phyloP scores from a whole-genome alignment of 2,329 filamentous ascomycete genomes.

The Calonectria multiphialidica region DNA sequence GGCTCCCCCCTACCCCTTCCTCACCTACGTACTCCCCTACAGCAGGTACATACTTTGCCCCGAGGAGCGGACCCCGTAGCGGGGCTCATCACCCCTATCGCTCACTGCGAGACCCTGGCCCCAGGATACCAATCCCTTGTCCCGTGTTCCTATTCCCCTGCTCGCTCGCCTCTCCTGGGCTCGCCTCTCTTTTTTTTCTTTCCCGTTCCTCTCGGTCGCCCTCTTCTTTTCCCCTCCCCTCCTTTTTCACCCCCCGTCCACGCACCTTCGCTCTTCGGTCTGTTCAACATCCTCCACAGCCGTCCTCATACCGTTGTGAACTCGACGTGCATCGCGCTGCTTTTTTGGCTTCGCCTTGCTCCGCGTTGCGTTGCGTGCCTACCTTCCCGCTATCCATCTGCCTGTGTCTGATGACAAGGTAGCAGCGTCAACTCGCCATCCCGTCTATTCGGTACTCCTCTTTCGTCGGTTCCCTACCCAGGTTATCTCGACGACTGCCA shows the following conservation, averaged over 20 bases:
- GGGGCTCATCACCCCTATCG: constrained; percentile 42
- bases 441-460: constrained; percentile 37
- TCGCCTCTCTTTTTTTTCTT: constrained; percentile 39
- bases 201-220: constrained; percentile 41
- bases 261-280: constrained; percentile 42
- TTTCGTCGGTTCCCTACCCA: constrained; percentile 42
- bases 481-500: constrained; percentile 46
- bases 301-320: constrained; percentile 34
- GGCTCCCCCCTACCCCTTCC: constrained; percentile 27
- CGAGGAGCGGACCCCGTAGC: constrained; percentile 34
- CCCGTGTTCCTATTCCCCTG: constrained; percentile 45
- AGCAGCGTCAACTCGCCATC: constrained; percentile 29
- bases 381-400: constrained; percentile 26
- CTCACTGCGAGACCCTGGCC: constrained; percentile 41
- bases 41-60: constrained; percentile 20
- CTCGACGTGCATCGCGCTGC: constrained; percentile 37
- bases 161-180: constrained; percentile 41
- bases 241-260: constrained; percentile 41
- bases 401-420: constrained; percentile 41
- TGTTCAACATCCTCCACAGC: constrained; percentile 41
- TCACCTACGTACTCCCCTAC: constrained; percentile 28
- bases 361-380: constrained; percentile 35
- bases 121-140: constrained; percentile 43
- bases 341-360: constrained; percentile 35
- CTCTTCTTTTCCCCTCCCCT: constrained; percentile 39